Evolutionary conservation across 2,329 filamentous ascomycete genomes (phyloP).

Genomic region (Tolypocladium endophyticum): DNA sequence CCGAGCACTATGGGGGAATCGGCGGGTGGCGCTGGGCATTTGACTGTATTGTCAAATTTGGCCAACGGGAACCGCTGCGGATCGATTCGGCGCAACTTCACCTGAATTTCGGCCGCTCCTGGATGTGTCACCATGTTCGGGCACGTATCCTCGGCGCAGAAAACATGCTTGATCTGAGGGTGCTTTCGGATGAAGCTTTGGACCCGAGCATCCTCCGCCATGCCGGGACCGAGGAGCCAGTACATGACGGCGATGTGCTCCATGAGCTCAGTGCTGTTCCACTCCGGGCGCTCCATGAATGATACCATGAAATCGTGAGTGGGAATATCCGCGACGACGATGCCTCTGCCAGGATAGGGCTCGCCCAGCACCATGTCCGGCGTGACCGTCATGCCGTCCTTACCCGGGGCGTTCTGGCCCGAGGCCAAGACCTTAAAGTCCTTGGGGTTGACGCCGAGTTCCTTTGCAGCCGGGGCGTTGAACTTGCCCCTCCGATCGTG

Average conservation of each 20-base stretch:
- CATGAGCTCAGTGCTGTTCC: conserved; percentile 55
- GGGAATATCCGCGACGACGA: conserved; percentile 74
- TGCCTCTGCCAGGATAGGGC: conserved; percentile 55
- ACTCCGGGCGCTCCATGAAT: conserved; percentile 63
- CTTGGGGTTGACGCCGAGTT: conserved; percentile 48
- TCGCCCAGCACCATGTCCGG: conserved; percentile 78
- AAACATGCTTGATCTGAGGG: conserved; percentile 56
- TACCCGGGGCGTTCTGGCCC: conserved; percentile 53
- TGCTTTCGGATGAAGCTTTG: conserved; percentile 58
- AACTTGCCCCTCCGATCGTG: conserved; percentile 75
- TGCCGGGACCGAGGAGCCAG: conserved; percentile 68
- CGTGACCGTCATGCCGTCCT: conserved; percentile 59
- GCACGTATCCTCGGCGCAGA: conserved; percentile 64
- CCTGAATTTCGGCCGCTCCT: conserved; percentile 54
- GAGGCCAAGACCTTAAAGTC: conserved; percentile 50
- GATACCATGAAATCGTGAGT: conserved; percentile 57
- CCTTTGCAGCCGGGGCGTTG: conserved; percentile 50
- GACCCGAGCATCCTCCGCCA: conserved; percentile 53
- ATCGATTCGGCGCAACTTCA: conserved; percentile 64
- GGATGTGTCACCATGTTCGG: conserved; percentile 66
- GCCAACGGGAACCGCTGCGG: conserved; percentile 62
- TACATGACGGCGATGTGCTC: conserved; percentile 56
- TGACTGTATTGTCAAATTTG: conserved; percentile 44
- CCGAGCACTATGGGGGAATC: conserved; percentile 24
- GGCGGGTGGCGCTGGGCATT: conserved; percentile 10